Evolutionary conservation across 768 basidiomycete species (phyloP), one percentile per base, ranked within the genome.

Genomic region (Tubosaeta brunneosetosa): DNA sequence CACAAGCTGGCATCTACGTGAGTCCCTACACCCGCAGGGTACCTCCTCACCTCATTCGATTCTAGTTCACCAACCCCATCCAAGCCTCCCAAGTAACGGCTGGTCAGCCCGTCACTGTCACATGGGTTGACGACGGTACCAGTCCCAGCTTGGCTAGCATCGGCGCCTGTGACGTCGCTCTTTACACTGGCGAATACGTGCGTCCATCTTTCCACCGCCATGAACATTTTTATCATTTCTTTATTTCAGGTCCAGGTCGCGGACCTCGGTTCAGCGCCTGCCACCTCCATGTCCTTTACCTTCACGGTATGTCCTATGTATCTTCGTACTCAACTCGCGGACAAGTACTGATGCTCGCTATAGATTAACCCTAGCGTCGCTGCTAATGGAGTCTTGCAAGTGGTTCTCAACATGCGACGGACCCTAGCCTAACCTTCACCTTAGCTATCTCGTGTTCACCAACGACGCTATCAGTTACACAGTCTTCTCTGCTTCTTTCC

Each of bases 51-150:
- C 44, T 49, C 31, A 46, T 31, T 36, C 45, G 6, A 4, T 31
- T 0, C 8, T 50, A 84, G 82, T 72, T 84, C 34, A 73, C 76
- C 33, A 56, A 71, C 48, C 83, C 86, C 29, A 55, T 66, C 11
- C 56, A 62, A 49, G 57, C 70, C 47, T 70, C 76, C 11, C 70
- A 67, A 22, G 87, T 83, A 63, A 69, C 70, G 36, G 87, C 72
- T 25, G 83, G 81, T 11, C 65, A 80, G 55, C 55, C 76, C 6
- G 86, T 83, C 67, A 66, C 63, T 0, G 74, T 88, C 7, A 51
- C 72, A 42, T 90, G 86, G 86, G 53, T 80, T 1, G 87, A 91
- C 50, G 73, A 90, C 55, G 86, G 86, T 16, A 36, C 54, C 10
- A 34, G 50, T 1, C 87, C 88, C 3, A 64, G 80, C 16, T 56